Evolutionary conservation across 1,284 basidiomycete genomes (phyloP).

Genomic region (Fomitopsis pinicola): DNA sequence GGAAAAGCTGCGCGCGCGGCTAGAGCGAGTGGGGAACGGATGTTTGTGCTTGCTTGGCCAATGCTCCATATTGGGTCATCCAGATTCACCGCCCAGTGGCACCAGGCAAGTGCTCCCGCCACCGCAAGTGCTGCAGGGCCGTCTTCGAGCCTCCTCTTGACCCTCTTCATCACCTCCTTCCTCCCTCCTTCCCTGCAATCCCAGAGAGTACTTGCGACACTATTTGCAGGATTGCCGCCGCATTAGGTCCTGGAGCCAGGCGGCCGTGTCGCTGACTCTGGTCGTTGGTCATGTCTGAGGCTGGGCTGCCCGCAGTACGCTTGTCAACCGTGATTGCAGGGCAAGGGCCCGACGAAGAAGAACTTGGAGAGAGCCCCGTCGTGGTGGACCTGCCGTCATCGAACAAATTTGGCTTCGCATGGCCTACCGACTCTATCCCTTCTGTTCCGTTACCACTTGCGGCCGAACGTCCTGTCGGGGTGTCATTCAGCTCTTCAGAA

Average conservation of each 20-base stretch:
- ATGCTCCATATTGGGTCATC: slow-evolving; percentile 1
- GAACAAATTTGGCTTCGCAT: slow-evolving; percentile 48
- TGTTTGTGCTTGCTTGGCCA: slow-evolving; percentile 15
- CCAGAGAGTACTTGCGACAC: neutral
- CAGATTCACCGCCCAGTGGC: neutral
- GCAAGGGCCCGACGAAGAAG: slow-evolving; percentile 26
- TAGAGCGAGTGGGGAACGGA: neutral
- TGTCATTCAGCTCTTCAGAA: slow-evolving; percentile 42
- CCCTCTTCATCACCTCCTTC: slow-evolving; percentile 1
- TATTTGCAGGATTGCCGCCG: neutral
- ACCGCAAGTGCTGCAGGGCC: slow-evolving; percentile 3
- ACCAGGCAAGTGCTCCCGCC: neutral
- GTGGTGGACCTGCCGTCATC: slow-evolving; percentile 37
- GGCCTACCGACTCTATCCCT: slow-evolving; percentile 39
- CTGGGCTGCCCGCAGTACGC: slow-evolving; percentile 33
- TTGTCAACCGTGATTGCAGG: slow-evolving; percentile 29
- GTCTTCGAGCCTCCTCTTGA: slow-evolving; percentile 11
- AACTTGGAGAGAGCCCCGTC: slow-evolving; percentile 28
- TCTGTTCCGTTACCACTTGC: slow-evolving; percentile 28
- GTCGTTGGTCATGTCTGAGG: slow-evolving; percentile 24
- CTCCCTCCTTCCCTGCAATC: neutral
- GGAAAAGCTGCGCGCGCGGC: neutral
- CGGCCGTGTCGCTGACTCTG: slow-evolving; percentile 11
- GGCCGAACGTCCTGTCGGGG: slow-evolving; percentile 29
- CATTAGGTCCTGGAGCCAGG: slow-evolving; percentile 11